Percentiles rank a stretch among this genome's conserved stretches.
Conservation (phyloP, 2,329 filamentous ascomycete genomes). For the Venturia oleaginea region DNA sequence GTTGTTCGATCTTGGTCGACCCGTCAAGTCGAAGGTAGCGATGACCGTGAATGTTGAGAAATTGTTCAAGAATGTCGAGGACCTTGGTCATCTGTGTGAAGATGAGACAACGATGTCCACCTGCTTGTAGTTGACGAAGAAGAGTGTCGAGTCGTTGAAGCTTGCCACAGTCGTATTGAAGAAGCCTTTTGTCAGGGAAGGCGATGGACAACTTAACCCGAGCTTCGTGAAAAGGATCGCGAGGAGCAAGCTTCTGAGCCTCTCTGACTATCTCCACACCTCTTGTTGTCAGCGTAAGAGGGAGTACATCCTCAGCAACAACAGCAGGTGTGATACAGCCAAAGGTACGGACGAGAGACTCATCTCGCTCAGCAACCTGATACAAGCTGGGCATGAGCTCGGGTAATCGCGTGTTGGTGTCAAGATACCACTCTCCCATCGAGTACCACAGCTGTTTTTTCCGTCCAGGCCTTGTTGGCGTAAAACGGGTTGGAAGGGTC, state of each 20-base stretch:
- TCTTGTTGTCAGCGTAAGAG: slow-evolving; percentile 54
- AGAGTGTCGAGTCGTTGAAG: slow-evolving; percentile 82
- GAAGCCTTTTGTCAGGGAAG: slow-evolving; percentile 89
- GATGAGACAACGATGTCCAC: slow-evolving; percentile 88
- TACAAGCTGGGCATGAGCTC: slow-evolving; percentile 11
- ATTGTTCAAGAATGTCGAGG: slow-evolving; percentile 92
- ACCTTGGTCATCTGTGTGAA: slow-evolving; percentile 99
- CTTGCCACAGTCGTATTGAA: slow-evolving; percentile 97
- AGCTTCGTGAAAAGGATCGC: slow-evolving; percentile 80
- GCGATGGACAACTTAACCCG: slow-evolving; percentile 90
- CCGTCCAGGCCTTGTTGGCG: slow-evolving; percentile 39
- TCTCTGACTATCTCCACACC: slow-evolving; percentile 51
- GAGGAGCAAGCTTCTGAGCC: slow-evolving; percentile 30
- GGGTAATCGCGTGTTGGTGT: slow-evolving; percentile 3
- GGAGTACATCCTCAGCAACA: slow-evolving; percentile 67
- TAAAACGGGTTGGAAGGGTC: slow-evolving; percentile 24
- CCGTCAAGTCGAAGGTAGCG: slow-evolving; percentile 94
- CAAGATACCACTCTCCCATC: slow-evolving; percentile 22
- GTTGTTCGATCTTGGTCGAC: slow-evolving; percentile 91
- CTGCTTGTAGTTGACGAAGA: slow-evolving; percentile 75
- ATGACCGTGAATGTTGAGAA: slow-evolving; percentile 94
- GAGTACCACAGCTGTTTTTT: slow-evolving; percentile 35
- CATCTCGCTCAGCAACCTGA: slow-evolving; percentile 51
- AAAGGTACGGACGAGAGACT: slow-evolving; percentile 74
- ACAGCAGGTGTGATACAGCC: slow-evolving; percentile 87